Evolutionary conservation across 2,329 filamentous ascomycete genomes (phyloP), one percentile per base, ranked within the genome.

Genomic region (Cladophialophora carrionii): DNA sequence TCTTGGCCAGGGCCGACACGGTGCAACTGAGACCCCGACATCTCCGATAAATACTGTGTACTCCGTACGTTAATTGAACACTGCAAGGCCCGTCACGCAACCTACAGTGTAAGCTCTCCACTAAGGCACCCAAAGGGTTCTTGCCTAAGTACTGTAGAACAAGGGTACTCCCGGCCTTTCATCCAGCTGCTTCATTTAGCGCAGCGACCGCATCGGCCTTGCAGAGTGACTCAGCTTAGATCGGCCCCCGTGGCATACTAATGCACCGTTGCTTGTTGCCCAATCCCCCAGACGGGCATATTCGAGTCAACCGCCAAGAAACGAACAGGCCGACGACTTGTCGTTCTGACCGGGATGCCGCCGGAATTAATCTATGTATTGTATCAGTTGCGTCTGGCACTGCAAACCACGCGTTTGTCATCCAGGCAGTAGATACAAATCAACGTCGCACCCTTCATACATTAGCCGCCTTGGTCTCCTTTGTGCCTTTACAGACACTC

Each of bases 261-360:
- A 51, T 5, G 20, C 24, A 46, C 43, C n/a, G 17, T 34, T 49
- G 41, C 56, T 6, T 31, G 3, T 12, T 34, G 24, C 41, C 41
- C 24, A 48, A 26, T 32, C 14, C 46, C 46, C 26, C 24, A 46
- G 20, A 31, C n/a, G 31, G 26, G 41, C 24, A 58, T 58, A 20
- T 49, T 17, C 22, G 6, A 17, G 29, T 12, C 22, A 43, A 14
- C 4, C 12, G 55, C 55, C 52, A 55, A 55, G 52, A 14, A 34
- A 7, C 14, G 29, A 29, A 9, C 14, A 31, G 5, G 14, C 34
- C 17, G 34, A 20, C 32, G 20, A 3, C 26, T 29, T 29, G 26
- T 29, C n/a, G n/a, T 46, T 58, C 56, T 49, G 56, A 58, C 56
- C 56, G 56, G 56, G 41, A 32, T 32, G 49, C 46, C 14, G 56